phyloP scores from a whole-genome alignment of 495 filamentous ascomycete genomes.

The Tetracladium marchalianum region DNA sequence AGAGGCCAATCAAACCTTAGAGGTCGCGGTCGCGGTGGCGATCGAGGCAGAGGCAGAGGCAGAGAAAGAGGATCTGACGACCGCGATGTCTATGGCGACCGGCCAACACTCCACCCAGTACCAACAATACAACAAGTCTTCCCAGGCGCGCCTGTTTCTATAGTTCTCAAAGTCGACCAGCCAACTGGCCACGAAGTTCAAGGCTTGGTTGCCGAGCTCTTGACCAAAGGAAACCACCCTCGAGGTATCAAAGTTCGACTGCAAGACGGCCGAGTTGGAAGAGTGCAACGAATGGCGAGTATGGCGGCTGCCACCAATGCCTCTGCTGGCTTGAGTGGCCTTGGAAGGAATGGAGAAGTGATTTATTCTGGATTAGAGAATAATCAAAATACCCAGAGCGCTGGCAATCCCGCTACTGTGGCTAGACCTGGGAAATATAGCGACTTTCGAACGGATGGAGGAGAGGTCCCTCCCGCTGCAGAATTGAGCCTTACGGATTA shows the following conservation, averaged over 20 bases:
- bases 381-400: constrained; percentile 2
- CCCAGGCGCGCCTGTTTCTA: constrained; percentile 51
- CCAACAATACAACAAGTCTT: constrained; percentile 41
- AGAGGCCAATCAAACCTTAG: neutral
- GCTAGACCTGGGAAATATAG: constrained; percentile 10
- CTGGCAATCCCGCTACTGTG: constrained; percentile 12
- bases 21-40: constrained; percentile 1
- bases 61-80: neutral
- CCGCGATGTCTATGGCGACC: neutral
- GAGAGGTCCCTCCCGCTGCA: constrained; percentile 1
- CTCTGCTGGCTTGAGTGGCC: constrained; percentile 11
- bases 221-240: constrained; percentile 64
- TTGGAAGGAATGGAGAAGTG: constrained; percentile 15
- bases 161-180: constrained; percentile 63
- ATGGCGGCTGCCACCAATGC: constrained; percentile 13
- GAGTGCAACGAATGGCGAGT: constrained; percentile 48
- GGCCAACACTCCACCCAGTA: constrained; percentile 18
- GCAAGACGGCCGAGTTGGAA: constrained; percentile 53
- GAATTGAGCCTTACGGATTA: constrained; percentile 32
- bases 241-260: constrained; percentile 68
- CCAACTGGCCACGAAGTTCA: constrained; percentile 55
- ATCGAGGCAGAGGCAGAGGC: neutral
- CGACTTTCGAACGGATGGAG: constrained; percentile 4
- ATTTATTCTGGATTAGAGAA: neutral
- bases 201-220: constrained; percentile 48